Evolutionary conservation across 2,329 filamentous ascomycete species (phyloP).

Genomic region (Grosmannia penicillata): DNA sequence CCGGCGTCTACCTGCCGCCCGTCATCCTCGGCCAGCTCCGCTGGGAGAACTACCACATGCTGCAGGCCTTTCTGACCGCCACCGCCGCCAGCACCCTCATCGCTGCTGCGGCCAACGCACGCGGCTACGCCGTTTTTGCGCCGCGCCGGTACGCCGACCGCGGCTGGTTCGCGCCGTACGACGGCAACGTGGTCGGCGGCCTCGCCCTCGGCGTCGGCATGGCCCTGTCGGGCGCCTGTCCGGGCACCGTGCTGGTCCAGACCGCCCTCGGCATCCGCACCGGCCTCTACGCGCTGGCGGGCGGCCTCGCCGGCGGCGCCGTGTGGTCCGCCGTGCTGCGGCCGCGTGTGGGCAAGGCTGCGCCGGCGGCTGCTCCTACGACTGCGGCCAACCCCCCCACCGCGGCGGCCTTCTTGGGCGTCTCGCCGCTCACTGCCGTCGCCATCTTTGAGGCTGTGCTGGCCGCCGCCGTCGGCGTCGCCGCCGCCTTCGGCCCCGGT

Average conservation of each 20-base stretch:
- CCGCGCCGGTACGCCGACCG: conserved; percentile 36
- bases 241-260: conserved; percentile 50
- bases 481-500: conserved; percentile 16
- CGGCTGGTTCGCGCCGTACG: conserved; percentile 37
- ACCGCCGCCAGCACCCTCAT: conserved; percentile 40
- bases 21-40: conserved; percentile 47
- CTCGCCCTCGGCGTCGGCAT: conserved; percentile 49
- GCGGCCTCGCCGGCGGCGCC: conserved; percentile 40
- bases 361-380: background rate
- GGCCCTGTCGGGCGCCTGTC: conserved; percentile 49
- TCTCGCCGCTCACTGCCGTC: conserved; percentile 22
- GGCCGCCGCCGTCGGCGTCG: conserved; percentile 23
- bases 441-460: conserved; percentile 28
- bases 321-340: conserved; percentile 31
- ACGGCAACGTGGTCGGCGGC: conserved; percentile 52
- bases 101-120: conserved; percentile 28
- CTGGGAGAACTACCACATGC: conserved; percentile 49
- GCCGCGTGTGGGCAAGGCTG: conserved; percentile 10
- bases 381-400: conserved; percentile 12
- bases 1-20: conserved; percentile 44
- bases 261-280: conserved; percentile 35
- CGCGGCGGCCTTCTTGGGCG: conserved; percentile 24
- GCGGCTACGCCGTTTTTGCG: conserved; percentile 25
- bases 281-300: conserved; percentile 36
- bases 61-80: conserved; percentile 48